Evolutionary conservation across 768 basidiomycete species (phyloP).

Genomic region (Leucosporidium creatinivorum): DNA sequence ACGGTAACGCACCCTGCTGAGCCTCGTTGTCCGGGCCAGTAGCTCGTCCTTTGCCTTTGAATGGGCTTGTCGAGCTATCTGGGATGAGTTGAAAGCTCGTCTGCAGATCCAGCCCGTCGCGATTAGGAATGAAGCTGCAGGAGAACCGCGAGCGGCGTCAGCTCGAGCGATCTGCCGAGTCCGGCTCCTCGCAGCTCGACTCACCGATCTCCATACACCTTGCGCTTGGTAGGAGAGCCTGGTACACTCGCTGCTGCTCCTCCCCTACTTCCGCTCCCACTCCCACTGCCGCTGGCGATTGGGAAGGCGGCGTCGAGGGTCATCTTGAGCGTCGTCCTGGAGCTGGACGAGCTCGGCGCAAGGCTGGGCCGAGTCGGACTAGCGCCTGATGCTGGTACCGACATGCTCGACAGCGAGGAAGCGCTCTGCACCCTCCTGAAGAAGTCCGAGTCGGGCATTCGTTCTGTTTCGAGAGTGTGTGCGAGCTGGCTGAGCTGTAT

Average conservation of each 20-base stretch:
- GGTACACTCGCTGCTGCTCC: neutral
- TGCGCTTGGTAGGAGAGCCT: constrained; percentile 34
- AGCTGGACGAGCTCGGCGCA: neutral
- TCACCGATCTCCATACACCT: constrained; percentile 43
- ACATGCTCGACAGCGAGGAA: no score
- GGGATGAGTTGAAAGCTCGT: constrained; percentile 59
- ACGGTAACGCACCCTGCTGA: constrained; percentile 52
- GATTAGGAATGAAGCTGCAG: constrained; percentile 56
- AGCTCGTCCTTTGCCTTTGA: constrained; percentile 49
- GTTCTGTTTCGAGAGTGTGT: no score
- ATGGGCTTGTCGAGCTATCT: constrained; percentile 40
- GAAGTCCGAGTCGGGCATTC: no score
- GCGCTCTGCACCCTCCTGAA: no score
- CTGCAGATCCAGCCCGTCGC: constrained; percentile 56
- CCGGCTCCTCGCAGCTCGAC: constrained; percentile 5
- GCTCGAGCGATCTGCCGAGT: neutral
- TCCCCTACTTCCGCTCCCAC: neutral
- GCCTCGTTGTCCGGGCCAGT: constrained; percentile 67
- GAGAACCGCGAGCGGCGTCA: neutral
- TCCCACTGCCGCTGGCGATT: neutral
- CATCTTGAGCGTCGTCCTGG: neutral
- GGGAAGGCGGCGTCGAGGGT: neutral
- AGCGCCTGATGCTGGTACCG: no score
- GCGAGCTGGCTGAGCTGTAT: no score
- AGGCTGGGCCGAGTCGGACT: neutral